Conservation (phyloP, 805 yeast species). For the Ogataea thermomethanolica region DNA sequence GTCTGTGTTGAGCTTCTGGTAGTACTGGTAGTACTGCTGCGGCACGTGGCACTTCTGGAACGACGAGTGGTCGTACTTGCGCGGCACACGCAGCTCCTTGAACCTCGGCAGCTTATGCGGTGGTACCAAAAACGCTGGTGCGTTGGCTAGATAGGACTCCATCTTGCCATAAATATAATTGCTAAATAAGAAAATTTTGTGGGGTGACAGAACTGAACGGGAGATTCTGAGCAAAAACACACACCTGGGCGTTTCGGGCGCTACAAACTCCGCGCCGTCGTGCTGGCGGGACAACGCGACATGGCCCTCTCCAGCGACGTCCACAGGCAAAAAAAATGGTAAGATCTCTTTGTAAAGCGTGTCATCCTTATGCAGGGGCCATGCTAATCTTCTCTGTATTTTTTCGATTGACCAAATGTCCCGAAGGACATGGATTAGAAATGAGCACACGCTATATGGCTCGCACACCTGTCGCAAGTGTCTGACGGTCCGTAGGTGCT, state of each 20-base stretch:
- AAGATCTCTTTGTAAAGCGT: conserved; percentile 99
- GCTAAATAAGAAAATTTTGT: conserved; percentile 2
- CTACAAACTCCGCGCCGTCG: not conserved
- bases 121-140: conserved; percentile 23
- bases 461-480: not conserved
- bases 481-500: not conserved
- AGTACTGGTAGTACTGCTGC: conserved; percentile 24
- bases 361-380: conserved; percentile 99
- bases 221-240: not conserved
- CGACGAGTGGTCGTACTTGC: conserved; percentile 3
- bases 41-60: not conserved
- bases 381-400: conserved; percentile 99
- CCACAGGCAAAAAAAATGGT: conserved; percentile 61
- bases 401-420: conserved; percentile 99
- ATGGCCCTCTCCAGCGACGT: not conserved
- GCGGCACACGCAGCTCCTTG: conserved; percentile 3
- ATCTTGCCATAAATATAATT: conserved; percentile 5
- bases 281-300: not conserved
- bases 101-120: conserved; percentile 19
- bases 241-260: not conserved
- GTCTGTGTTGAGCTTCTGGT: conserved; percentile 23
- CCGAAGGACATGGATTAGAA: conserved; percentile 47
- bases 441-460: not conserved
- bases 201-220: conserved; percentile 7
- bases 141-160: conserved; percentile 24